Evolutionary conservation across 2,329 filamentous ascomycete species (phyloP), one percentile per base, ranked within the genome.

Genomic region (Stylonectria norvegica): DNA sequence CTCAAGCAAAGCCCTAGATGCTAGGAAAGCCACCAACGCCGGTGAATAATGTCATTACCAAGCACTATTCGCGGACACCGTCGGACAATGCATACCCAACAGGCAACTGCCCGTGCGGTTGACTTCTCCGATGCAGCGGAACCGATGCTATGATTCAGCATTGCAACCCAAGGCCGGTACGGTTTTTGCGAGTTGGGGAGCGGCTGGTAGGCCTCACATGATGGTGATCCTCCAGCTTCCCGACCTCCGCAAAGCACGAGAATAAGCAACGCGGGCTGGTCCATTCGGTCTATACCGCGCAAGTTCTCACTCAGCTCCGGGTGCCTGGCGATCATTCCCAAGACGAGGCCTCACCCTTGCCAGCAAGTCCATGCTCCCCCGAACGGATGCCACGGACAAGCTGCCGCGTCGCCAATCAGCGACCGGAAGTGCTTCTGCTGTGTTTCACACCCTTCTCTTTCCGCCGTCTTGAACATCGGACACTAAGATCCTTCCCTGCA

Each of bases 381-480:
- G 25, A 30, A 32, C 40, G 49, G 52, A 34, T 43, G 37, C 34
- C 25, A 46, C 48, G 49, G 49, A 33, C 36, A 28, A 36, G 32
- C 42, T 45, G 45, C 53, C 53, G 51, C 39, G 42, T 49, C 42
- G 36, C 53, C 53, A 56, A 56, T 48, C 36, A 56, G 34, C 31
- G 10, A 20, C 36, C 36, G 34, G 20, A 32, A 15, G 35, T 34
- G 19, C 36, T 27, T 36, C 15, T 8, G 9, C 9, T 15, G 27
- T 30, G 27, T 30, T 30, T 30, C 27, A 30, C 27, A 10, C 27
- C 27, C 27, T 8, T 15, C 9, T 14, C 14, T 30, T 30, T 30
- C 27, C 27, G 27, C 27, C 27, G 6, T 30, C 27, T 14, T 9
- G 9, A 6, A 25, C 27, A 14, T 30, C 27, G 27, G 9, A 8